These are phyloP conservation scores for Aspergillus cejpii DNA, from an alignment of 2,329 filamentous ascomycete genomes.

Conservation along the genomic window DNA sequence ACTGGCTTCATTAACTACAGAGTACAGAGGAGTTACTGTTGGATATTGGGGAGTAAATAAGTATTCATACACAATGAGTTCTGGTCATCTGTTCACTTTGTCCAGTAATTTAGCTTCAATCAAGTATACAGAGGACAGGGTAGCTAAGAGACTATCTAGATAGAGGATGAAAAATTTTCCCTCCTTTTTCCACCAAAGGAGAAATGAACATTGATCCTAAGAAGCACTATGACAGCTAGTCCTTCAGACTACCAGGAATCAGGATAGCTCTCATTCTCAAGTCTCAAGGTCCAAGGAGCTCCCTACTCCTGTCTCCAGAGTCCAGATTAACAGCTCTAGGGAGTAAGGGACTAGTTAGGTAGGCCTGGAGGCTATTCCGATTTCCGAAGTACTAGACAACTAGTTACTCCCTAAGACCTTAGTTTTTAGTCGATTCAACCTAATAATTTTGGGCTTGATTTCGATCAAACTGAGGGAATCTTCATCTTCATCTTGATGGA, in stretches of 20 bases:
- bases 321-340: conserved; percentile 10
- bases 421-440: neutral
- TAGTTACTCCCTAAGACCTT: neutral
- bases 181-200: neutral
- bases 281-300: neutral
- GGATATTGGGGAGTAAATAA: too few relatives aligned
- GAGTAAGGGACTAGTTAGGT: too few relatives aligned
- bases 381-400: neutral
- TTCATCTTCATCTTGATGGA: too few relatives aligned
- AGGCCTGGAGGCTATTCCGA: too few relatives aligned
- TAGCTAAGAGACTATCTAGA: neutral
- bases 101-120: too few relatives aligned
- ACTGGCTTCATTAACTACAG: neutral
- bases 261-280: neutral
- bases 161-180: conserved; percentile 2
- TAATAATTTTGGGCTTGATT: conserved; percentile 1
- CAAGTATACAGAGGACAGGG: too few relatives aligned
- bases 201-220: conserved; percentile 4
- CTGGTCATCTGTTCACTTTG: too few relatives aligned
- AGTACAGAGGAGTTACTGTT: too few relatives aligned
- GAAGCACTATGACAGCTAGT: neutral
- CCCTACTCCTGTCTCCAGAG: conserved; percentile 4
- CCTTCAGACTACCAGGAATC: neutral
- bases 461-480: too few relatives aligned
- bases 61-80: too few relatives aligned